A percentile compares a stretch with the other conserved stretches of the same genome.
These are phyloP conservation scores for Periconia sp. DNA, from an alignment of 2,329 filamentous ascomycete genomes.

Conservation along the genomic window DNA sequence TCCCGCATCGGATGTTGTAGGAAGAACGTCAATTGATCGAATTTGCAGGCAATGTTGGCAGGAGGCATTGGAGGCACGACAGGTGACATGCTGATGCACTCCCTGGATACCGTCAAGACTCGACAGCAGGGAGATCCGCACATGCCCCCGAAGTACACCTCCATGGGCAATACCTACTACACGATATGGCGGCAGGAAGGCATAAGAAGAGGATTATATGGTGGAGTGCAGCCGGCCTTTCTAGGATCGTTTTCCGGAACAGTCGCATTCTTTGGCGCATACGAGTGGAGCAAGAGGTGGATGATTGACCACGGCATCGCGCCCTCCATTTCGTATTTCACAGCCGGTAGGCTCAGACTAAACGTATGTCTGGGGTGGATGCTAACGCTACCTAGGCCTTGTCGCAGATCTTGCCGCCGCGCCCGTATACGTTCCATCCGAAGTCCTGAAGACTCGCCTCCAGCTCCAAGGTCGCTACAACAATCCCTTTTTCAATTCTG, in stretches of 20 bases:
- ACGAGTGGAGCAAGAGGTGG: slow-evolving; percentile 91
- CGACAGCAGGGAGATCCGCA: slow-evolving; percentile 95
- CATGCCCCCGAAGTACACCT: slow-evolving; percentile 89
- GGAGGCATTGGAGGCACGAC: slow-evolving; percentile 91
- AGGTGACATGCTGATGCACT: slow-evolving; percentile 98
- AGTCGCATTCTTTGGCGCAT: slow-evolving; percentile 92
- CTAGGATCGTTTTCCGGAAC: slow-evolving; percentile 93
- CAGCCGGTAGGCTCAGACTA: slow-evolving; percentile 64
- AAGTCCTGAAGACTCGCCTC: slow-evolving; percentile 95
- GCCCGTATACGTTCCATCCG: slow-evolving; percentile 92
- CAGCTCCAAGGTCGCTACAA: slow-evolving; percentile 95
- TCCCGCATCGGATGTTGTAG: background rate
- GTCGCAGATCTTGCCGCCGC: slow-evolving; percentile 91
- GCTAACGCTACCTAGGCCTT: slow-evolving; percentile 66
- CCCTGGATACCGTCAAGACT: slow-evolving; percentile 97
- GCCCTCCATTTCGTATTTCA: slow-evolving; percentile 83
- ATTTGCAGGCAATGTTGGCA: slow-evolving; percentile 83
- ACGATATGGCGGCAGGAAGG: slow-evolving; percentile 95
- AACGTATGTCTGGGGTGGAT: background rate
- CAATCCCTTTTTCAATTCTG: slow-evolving; percentile 90
- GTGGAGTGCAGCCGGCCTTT: slow-evolving; percentile 90
- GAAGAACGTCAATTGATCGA: slow-evolving; percentile 27
- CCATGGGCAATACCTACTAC: slow-evolving; percentile 86
- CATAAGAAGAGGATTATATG: slow-evolving; percentile 82
- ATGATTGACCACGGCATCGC: slow-evolving; percentile 86